Evolutionary conservation across 2,329 filamentous ascomycete genomes (phyloP), one percentile per base, ranked within the genome.

Genomic region (Lecanicillium sp.): DNA sequence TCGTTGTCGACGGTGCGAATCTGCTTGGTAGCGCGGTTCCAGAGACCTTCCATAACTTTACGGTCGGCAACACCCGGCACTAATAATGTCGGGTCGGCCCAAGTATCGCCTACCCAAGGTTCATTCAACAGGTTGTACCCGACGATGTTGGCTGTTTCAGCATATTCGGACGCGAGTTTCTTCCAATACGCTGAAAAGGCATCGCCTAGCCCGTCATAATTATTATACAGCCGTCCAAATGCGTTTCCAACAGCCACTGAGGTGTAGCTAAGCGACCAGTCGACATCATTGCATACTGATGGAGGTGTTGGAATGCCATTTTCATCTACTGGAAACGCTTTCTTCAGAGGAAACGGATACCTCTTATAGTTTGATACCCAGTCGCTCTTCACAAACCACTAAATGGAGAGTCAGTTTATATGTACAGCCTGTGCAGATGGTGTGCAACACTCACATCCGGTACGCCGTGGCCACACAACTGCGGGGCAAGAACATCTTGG

Each of bases 71-170:
- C 33, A 4, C 46, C 46, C 2, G 46, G 46, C 4, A 43, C 28
- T 3, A 48, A 38, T 4, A 48, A 29, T 22, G 37, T 37, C 13
- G 46, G 46, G 20, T 46, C 40, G 15, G 39, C 40, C 37, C 39
- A 48, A 2, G 30, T 42, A 20, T 48, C 44, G 36, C 46, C 46
- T 5, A 42, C 44, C 46, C 46, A 48, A 2, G 46, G 46, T 31
- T 48, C 46, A 18, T 48, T 48, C 19, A 48, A 19, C 32, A 48
- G 36, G 20, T 48, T 48, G 29, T 46, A 48, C 5, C 46, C 46
- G 12, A 46, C 44, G 2, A 48, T 20, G 32, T 48, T 48, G 22
- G 29, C 13, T 10, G 44, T 35, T 3, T 36, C 20, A 20, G 13
- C 42, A 28, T 48, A 48, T 27, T 17, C 34, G 4, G 42, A 40